Evolutionary conservation across 208 protist species (phyloP).

Genomic region (Crithidia expoeki): DNA sequence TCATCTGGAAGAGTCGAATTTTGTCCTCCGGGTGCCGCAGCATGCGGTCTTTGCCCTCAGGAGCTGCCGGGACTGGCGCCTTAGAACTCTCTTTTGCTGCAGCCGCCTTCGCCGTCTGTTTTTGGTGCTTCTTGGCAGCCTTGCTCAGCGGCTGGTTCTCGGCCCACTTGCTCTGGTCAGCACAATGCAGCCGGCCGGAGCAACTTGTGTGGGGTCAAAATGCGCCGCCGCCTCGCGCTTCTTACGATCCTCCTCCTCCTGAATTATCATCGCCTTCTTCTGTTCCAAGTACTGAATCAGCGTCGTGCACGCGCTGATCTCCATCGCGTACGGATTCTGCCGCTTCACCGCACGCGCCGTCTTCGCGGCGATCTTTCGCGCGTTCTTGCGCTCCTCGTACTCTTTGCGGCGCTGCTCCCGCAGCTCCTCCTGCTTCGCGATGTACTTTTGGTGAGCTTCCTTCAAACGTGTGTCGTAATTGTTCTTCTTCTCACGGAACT

Average conservation of each 20-base stretch:
- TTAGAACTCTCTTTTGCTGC: constrained; percentile 4
- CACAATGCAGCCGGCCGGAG: constrained; percentile 67
- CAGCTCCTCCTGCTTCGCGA: constrained; percentile 61
- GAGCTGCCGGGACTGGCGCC: not conserved
- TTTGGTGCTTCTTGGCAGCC: constrained; percentile 41
- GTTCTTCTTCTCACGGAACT: constrained; percentile 40
- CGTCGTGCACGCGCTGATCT: constrained; percentile 60
- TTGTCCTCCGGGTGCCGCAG: constrained; percentile 78
- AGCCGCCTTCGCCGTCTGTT: constrained; percentile 20
- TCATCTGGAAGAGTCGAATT: constrained; percentile 59
- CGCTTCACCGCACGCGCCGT: constrained; percentile 45
- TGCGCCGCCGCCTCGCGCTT: constrained; percentile 51
- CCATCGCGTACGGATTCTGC: constrained; percentile 68
- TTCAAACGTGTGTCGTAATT: constrained; percentile 72
- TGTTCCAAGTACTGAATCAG: constrained; percentile 72
- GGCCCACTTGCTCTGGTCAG: constrained; percentile 69
- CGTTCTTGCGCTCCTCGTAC: constrained; percentile 60
- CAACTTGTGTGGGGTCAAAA: constrained; percentile 65
- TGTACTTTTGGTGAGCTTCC: constrained; percentile 66
- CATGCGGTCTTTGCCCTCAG: constrained; percentile 27
- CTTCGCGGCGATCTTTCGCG: constrained; percentile 62
- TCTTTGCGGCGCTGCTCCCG: constrained; percentile 53
- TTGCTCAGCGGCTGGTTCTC: constrained; percentile 30
- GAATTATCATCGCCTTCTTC: constrained; percentile 62
- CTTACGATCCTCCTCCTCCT: constrained; percentile 61